Base-by-base conservation (phyloP, 2,329 filamentous ascomycete species). In the Diaporthe helianthi region DNA sequence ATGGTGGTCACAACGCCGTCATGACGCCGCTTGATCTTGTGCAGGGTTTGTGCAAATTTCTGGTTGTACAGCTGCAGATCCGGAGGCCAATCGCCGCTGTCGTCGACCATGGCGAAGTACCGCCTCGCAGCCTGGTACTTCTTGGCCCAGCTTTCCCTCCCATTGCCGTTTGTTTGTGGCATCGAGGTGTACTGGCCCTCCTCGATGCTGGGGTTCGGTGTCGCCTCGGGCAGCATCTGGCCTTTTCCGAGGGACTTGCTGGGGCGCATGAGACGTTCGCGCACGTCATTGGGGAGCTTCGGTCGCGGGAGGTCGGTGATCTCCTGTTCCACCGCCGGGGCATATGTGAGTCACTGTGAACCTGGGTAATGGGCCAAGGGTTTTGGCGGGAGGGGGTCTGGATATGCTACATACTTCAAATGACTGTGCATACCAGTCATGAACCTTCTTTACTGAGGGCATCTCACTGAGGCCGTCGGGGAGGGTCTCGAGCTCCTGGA, bases 381-480 rank as follows among this genome's bases (percentile, higher is more conserved):
- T 44, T 47, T 47, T 24, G n/a, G 41, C 1, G 17, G n/a, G 17
- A 15, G 17, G n/a, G 65, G 65, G 29, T 63, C 46, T 17, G 67
- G 54, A 78, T 87, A 75, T 87, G 97, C 94, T 89, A 79, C 87
- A 75, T 87, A 97, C 94, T 89, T 99, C 96, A 78, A 99, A 99
- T 64, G 96, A 99, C 83, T 99, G 96, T 73, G 95, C 96, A 80
- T 99, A 99, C 96, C 96, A 99, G 78, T 98, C 94, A 79, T 94
- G 92, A 74, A 99, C 96, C 77, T 91, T 93, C 79, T 91, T 90
- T 74, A 99, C 97, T 13, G 96, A 98, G 47, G 94, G 93, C 96
- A 99, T 98, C 75, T 98, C 94, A 79, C 93, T 97, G 72, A 99
- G 88, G 68, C 96, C 96, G 86, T 99, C 96, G 44, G 96, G 96